Percentiles rank a stretch among this genome's conserved stretches.
phyloP scores from a whole-genome alignment of 2,329 filamentous ascomycete species.

The Curvularia lunata region DNA sequence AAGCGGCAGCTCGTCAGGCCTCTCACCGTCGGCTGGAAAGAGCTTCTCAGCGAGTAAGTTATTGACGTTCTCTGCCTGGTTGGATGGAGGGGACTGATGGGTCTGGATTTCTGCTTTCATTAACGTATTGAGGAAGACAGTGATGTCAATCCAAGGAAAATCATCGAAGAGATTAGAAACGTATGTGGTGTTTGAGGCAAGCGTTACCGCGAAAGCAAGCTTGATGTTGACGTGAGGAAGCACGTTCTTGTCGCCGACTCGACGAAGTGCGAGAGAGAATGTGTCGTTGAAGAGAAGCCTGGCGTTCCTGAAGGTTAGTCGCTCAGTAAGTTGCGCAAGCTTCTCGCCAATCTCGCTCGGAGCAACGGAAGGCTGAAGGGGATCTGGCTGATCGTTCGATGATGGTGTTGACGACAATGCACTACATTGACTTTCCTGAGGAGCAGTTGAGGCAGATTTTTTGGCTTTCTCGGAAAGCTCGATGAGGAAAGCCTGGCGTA shows the following conservation, averaged over 20 bases:
- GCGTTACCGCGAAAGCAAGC: slow-evolving; percentile 63
- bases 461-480: slow-evolving; percentile 11
- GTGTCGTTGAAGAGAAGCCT: slow-evolving; percentile 54
- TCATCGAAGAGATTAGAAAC: slow-evolving; percentile 38
- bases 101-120: slow-evolving; percentile 45
- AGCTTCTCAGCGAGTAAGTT: slow-evolving; percentile 32
- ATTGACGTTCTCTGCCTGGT: slow-evolving; percentile 39
- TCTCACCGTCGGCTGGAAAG: slow-evolving; percentile 56
- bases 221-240: slow-evolving; percentile 68
- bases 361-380: background rate
- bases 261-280: slow-evolving; percentile 56
- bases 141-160: slow-evolving; percentile 63
- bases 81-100: slow-evolving; percentile 5
- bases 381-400: slow-evolving; percentile 7
- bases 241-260: slow-evolving; percentile 64
- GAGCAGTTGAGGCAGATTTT: slow-evolving; percentile 18
- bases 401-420: slow-evolving; percentile 14
- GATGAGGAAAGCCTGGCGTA: slow-evolving; percentile 39
- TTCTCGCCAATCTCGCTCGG: slow-evolving; percentile 15
- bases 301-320: slow-evolving; percentile 37
- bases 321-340: background rate
- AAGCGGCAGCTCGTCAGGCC: slow-evolving; percentile 59
- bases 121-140: slow-evolving; percentile 61
- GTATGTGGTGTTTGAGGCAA: slow-evolving; percentile 45
- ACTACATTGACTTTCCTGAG: slow-evolving; percentile 23